Evolutionary conservation across 139 green algal genomes (phyloP).

Genomic region (Chlorella sp.): DNA sequence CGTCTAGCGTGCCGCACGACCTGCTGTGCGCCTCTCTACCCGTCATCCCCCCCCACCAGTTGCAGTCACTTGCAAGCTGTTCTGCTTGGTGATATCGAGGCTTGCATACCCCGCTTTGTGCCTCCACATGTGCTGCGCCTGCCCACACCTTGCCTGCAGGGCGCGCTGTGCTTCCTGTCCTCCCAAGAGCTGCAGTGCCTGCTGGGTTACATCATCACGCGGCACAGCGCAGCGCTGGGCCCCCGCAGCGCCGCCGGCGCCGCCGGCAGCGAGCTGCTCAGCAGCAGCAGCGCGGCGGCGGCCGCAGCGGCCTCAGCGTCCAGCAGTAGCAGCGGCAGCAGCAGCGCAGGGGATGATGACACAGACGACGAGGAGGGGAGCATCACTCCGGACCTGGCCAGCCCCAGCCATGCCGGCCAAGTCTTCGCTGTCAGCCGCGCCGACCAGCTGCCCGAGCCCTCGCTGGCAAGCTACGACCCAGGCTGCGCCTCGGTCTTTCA

Average conservation of each 20-base stretch:
- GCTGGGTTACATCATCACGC: conserved; percentile 14
- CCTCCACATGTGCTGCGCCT: neutral
- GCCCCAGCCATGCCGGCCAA: neutral
- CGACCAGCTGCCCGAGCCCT: neutral
- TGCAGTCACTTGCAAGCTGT: neutral
- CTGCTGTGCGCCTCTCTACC: too few relatives aligned
- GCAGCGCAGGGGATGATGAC: neutral
- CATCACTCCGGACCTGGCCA: neutral
- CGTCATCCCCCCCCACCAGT: too few relatives aligned
- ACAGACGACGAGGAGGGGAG: neutral
- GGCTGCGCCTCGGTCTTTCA: conserved; percentile 26
- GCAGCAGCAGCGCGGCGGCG: conserved; percentile 15
- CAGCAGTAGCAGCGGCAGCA: conserved; percentile 5
- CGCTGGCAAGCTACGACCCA: conserved; percentile 10
- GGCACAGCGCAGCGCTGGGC: conserved; percentile 15
- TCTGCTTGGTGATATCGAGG: neutral
- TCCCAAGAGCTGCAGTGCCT: conserved; percentile 22
- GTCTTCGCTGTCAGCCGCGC: too few relatives aligned
- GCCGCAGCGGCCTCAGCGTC: neutral
- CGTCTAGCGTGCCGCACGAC: too few relatives aligned
- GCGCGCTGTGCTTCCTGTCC: neutral
- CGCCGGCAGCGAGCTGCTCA: conserved; percentile 18
- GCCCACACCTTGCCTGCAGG: neutral
- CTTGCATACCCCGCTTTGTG: too few relatives aligned
- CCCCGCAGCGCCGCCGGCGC: neutral